Conservation (phyloP, 2,329 filamentous ascomycete genomes). For the Lasiodiplodia citricola region DNA sequence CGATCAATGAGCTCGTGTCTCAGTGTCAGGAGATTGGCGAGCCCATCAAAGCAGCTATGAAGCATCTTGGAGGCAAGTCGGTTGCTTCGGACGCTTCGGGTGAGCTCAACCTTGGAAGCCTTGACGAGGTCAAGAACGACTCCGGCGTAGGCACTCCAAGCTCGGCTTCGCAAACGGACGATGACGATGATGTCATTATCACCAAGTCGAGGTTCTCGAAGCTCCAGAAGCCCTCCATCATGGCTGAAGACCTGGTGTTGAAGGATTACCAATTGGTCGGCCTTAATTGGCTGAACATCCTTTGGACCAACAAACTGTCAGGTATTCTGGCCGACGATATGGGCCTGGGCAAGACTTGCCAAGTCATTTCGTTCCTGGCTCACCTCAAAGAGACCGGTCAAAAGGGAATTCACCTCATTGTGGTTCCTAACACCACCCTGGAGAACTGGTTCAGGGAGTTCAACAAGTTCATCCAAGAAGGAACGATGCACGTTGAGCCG, state of each 20-base stretch:
- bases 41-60: conserved; percentile 68
- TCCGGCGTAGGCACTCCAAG: conserved; percentile 71
- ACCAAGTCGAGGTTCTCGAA: conserved; percentile 48
- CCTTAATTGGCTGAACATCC: conserved; percentile 88
- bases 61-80: conserved; percentile 68
- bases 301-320: conserved; percentile 79
- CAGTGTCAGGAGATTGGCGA: conserved; percentile 76
- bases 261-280: conserved; percentile 95
- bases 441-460: conserved; percentile 98
- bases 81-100: conserved; percentile 61
- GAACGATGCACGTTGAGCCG: conserved; percentile 64
- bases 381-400: conserved; percentile 74
- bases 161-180: conserved; percentile 38
- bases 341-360: conserved; percentile 93
- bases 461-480: conserved; percentile 76
- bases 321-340: conserved; percentile 97
- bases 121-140: conserved; percentile 57
- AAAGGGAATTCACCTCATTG: conserved; percentile 78
- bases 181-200: conserved; percentile 51
- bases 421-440: conserved; percentile 90
- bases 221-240: conserved; percentile 73
- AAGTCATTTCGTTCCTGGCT: conserved; percentile 90
- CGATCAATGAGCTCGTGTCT: conserved; percentile 80
- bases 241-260: conserved; percentile 77
- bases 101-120: conserved; percentile 64